Evolutionary conservation across 306 rosid genomes (phyloP).

Genomic region (Quercus wislizeni): DNA sequence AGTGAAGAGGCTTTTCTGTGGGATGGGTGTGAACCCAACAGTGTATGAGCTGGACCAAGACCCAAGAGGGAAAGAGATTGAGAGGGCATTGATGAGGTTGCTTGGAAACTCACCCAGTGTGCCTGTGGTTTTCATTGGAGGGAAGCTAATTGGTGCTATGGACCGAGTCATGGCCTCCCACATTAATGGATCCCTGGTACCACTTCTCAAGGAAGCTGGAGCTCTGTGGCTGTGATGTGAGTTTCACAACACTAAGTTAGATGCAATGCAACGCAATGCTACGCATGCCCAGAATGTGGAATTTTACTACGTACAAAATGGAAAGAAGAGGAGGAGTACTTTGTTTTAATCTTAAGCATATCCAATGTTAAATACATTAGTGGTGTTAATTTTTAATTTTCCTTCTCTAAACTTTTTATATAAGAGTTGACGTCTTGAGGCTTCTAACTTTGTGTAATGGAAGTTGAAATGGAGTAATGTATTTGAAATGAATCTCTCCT

Average conservation of each 20-base stretch:
- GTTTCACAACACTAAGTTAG: not conserved
- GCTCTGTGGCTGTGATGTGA: conserved; percentile 77
- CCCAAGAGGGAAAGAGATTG: conserved; percentile 77
- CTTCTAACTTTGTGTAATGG: conserved; percentile 1
- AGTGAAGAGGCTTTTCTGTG: conserved; percentile 76
- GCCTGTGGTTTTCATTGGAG: conserved; percentile 90
- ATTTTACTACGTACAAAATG: not conserved
- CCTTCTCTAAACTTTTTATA: not conserved
- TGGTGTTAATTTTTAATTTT: not conserved
- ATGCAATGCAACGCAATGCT: not conserved
- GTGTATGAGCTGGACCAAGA: conserved; percentile 85
- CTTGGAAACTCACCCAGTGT: conserved; percentile 53
- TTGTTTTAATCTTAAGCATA: not conserved
- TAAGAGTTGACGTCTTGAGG: not conserved
- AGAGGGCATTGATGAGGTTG: conserved; percentile 63
- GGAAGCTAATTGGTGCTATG: conserved; percentile 83
- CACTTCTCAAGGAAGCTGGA: conserved; percentile 96
- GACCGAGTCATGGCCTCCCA: conserved; percentile 93
- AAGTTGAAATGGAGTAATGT: not conserved
- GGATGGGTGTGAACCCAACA: conserved; percentile 90
- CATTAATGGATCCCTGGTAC: conserved; percentile 82
- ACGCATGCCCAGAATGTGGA: not conserved
- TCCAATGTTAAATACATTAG: not conserved
- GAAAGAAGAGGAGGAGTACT: not conserved
- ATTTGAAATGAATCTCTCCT: not conserved